Evolutionary conservation across 139 green algal species (phyloP), one percentile per base, ranked within the genome.

Genomic region (Picochlorum sp.): DNA sequence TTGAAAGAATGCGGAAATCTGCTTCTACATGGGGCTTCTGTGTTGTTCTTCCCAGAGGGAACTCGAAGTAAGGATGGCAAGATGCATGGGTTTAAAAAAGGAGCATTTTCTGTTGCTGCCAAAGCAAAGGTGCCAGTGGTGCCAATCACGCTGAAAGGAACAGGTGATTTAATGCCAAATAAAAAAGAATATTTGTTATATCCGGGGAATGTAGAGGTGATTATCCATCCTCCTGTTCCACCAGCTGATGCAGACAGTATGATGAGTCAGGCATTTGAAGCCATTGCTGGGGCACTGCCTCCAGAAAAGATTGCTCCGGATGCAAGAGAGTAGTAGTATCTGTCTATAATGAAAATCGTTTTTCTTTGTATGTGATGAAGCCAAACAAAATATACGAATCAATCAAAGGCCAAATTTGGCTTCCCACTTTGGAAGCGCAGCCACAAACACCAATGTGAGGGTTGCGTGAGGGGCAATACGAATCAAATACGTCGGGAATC

Each of bases 31-130:
- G 86, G 88, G 15, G 77, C 72, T 10, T 82, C 80, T 14, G 79
- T 95, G 54, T 72, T 96, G 4, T 95, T 97, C 77, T 97, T 97
- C 76, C 90, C 90, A 1, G 90, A 96, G 71, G 90, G 90, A 58
- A 96, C 90, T 3, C 72, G 89, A 54, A 74, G 49, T 41, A 71
- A 74, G 49, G 71, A 80, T 68, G 74, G 83, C 14, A 70, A 80
- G 16, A 79, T 95, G 82, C 62, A 72, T 13, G 72, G 65, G 3
- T 96, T 94, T 82, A 96, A 96, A 76, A 96, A 94, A 73, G 79
- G 93, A 8, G 93, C 91, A 11, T 98, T 98, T 84, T 89, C 71
- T 16, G 79, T 98, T 41, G 93, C 92, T 1, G 84, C 82, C 41
- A 97, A 97, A 80, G 82, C 88, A 26, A 83, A 85, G 6, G 84